These are phyloP conservation scores for Henckelia pumila DNA, from an alignment of 257 asterid genomes.

Conservation along the genomic window DNA sequence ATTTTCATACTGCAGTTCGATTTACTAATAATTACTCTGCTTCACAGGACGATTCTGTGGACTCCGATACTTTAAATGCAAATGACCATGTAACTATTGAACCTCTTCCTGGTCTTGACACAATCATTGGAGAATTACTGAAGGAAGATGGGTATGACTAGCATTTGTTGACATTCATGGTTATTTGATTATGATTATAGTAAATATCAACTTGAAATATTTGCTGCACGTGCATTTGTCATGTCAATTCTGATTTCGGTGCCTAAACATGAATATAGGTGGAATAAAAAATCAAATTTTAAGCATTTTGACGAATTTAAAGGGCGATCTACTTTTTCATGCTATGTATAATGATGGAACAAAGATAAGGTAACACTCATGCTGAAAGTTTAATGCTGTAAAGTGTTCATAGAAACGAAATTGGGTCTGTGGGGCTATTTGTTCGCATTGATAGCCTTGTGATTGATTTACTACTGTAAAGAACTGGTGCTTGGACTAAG, in stretches of 20 bases:
- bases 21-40: conserved; percentile 8
- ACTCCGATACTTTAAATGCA: conserved; percentile 30
- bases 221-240: neutral
- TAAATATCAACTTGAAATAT: neutral
- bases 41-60: conserved; percentile 49
- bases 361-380: no score
- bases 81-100: conserved; percentile 48
- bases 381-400: neutral
- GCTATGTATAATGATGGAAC: no score
- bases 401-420: neutral
- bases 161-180: conserved; percentile 1
- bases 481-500: no score
- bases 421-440: neutral
- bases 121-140: conserved; percentile 69
- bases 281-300: no score
- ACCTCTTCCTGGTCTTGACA: conserved; percentile 88
- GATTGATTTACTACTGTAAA: neutral
- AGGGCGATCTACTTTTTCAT: no score
- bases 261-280: no score
- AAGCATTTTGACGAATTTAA: no score
- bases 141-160: conserved; percentile 83
- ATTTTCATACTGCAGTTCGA: conserved; percentile 5
- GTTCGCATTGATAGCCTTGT: neutral
- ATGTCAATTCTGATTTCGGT: no score
- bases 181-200: no score